Conservation (phyloP, 345 rosid species). For the Anastatica hierochuntica region DNA sequence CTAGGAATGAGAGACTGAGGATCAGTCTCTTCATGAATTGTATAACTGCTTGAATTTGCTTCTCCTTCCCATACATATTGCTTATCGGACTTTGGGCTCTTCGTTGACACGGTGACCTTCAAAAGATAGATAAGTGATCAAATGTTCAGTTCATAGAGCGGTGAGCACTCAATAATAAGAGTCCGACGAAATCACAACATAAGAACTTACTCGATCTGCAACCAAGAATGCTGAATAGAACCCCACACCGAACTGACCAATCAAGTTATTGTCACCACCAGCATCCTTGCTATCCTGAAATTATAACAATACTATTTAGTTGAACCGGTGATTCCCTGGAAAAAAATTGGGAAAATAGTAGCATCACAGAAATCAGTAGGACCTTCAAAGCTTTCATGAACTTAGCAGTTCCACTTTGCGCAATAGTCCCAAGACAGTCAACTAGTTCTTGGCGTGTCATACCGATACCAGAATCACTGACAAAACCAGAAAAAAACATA, state of each 20-base stretch:
- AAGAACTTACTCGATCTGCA: slow-evolving; percentile 55
- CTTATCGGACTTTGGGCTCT: slow-evolving; percentile 84
- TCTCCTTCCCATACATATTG: slow-evolving; percentile 97
- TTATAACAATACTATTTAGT: slow-evolving; percentile 14
- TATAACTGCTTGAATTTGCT: slow-evolving; percentile 77
- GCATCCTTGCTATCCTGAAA: slow-evolving; percentile 86
- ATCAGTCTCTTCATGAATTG: slow-evolving; percentile 77
- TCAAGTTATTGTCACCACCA: slow-evolving; percentile 68
- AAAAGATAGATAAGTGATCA: neutral
- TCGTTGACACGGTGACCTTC: slow-evolving; percentile 79
- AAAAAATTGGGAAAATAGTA: neutral
- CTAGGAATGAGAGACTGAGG: slow-evolving; percentile 64
- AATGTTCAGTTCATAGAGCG: neutral
- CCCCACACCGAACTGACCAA: slow-evolving; percentile 98
- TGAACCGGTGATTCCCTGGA: neutral
- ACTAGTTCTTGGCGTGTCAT: slow-evolving; percentile 89
- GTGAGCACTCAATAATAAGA: slow-evolving; percentile 2
- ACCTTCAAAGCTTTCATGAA: slow-evolving; percentile 86
- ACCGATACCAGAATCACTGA: slow-evolving; percentile 92
- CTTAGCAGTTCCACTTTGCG: slow-evolving; percentile 98
- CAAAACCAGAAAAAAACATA: slow-evolving; percentile 4
- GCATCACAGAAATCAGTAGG: slow-evolving; percentile 31
- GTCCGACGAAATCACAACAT: neutral
- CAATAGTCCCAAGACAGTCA: slow-evolving; percentile 96
- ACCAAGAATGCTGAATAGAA: slow-evolving; percentile 94